These are phyloP conservation scores for Linaria vulgaris DNA, from an alignment of 257 asterid genomes.

Conservation along the genomic window DNA sequence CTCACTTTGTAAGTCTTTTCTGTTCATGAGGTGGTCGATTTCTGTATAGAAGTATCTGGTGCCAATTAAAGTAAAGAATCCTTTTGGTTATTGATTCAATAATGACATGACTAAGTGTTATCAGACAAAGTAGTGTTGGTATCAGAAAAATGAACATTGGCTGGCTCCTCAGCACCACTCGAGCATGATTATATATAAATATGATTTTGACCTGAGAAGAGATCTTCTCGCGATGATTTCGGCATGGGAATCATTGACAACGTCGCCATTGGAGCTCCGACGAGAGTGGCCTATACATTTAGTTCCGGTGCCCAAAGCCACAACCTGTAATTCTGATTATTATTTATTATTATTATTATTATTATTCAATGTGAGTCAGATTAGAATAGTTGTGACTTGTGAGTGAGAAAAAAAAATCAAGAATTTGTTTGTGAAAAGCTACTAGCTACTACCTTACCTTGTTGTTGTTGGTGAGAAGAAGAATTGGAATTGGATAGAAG, in stretches of 20 bases:
- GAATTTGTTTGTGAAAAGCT: too few relatives aligned
- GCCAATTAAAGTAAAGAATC: background rate
- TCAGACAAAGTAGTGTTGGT: too few relatives aligned
- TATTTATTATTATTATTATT: too few relatives aligned
- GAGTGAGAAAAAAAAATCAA: too few relatives aligned
- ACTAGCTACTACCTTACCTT: too few relatives aligned
- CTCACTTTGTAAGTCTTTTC: conserved; percentile 30
- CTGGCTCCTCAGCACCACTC: background rate
- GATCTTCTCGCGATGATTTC: conserved; percentile 88
- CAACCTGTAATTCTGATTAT: conserved; percentile 64
- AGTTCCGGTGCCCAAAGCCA: conserved; percentile 93
- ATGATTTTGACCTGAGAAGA: conserved; percentile 59
- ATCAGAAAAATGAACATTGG: background rate
- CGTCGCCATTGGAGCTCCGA: conserved; percentile 70
- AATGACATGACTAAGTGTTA: background rate
- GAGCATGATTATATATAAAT: background rate
- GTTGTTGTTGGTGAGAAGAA: too few relatives aligned
- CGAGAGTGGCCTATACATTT: conserved; percentile 77
- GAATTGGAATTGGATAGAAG: conserved; percentile 68
- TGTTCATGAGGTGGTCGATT: conserved; percentile 38
- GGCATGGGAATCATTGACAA: conserved; percentile 91
- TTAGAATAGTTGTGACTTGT: too few relatives aligned
- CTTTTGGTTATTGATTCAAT: too few relatives aligned
- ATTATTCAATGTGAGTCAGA: too few relatives aligned
- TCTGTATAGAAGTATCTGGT: conserved; percentile 72